These are phyloP conservation scores for Bothriochloa decipiens DNA, from an alignment of 176 grass and related monocot species.

Conservation along the genomic window DNA sequence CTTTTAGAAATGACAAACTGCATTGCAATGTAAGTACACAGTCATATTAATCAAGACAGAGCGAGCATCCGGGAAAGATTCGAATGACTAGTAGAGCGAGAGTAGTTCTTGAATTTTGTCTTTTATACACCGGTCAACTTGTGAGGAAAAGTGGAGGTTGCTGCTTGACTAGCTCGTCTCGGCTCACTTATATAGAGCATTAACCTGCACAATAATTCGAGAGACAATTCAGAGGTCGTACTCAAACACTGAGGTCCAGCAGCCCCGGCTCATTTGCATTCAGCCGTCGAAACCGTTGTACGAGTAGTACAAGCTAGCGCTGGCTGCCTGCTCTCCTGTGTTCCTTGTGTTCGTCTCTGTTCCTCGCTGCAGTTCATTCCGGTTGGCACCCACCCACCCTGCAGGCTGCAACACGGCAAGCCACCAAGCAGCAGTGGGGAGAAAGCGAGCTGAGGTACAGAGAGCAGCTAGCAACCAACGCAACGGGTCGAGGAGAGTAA, in stretches of 20 bases:
- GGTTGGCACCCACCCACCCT: not conserved
- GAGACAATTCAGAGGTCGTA: not conserved
- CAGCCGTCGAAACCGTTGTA: not conserved
- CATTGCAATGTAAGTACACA: not conserved
- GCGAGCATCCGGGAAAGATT: not conserved
- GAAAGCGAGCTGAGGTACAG: no score
- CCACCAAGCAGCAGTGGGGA: no score
- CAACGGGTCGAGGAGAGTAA: not conserved
- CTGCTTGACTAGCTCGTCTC: not conserved
- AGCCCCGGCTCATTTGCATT: not conserved
- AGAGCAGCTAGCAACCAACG: not conserved
- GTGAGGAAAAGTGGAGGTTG: not conserved
- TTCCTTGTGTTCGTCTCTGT: not conserved
- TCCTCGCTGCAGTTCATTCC: not conserved
- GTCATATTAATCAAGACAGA: not conserved
- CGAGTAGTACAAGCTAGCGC: no score
- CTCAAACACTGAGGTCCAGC: not conserved
- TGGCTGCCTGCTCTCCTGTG: no score
- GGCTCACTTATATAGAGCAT: not conserved
- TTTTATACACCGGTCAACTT: not conserved
- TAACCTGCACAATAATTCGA: not conserved
- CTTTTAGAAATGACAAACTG: not conserved
- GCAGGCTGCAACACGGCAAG: no score
- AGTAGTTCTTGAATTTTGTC: not conserved
- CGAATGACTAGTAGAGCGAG: not conserved